Conservation (phyloP, 148 eudicot species). For the Rhododendron williamsianum region DNA sequence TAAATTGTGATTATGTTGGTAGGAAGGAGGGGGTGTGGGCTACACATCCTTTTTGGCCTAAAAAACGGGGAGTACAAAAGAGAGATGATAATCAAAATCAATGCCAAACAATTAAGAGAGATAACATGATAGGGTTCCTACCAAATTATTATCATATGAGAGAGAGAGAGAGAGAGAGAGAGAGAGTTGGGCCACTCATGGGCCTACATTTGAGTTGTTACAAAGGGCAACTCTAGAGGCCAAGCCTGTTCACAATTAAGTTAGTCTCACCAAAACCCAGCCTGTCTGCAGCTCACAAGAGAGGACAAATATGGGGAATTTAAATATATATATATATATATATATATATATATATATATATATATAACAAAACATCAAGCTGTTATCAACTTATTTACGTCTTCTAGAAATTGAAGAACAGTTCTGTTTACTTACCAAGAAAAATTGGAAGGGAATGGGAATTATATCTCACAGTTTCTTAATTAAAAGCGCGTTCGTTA, state of each 20-base stretch:
- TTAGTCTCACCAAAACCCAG: conserved; percentile 19
- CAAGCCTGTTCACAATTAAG: conserved; percentile 1
- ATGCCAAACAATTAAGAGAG: conserved; percentile 12
- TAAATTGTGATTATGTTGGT: conserved; percentile 1
- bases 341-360: no score
- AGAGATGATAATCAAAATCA: conserved; percentile 11
- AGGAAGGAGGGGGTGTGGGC: conserved; percentile 15
- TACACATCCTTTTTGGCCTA: conserved; percentile 1
- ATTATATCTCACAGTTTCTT: neutral
- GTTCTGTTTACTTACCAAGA: neutral
- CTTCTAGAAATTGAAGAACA: neutral
- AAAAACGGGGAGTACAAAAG: neutral
- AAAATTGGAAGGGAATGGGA: neutral
- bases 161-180: neutral
- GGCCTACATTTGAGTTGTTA: conserved; percentile 16
- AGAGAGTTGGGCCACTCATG: neutral
- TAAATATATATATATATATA: no score
- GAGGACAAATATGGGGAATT: neutral
- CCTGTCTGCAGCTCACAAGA: conserved; percentile 23
- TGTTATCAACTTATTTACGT: neutral
- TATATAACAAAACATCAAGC: neutral
- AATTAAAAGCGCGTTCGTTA: neutral
- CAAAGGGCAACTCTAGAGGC: conserved; percentile 1
- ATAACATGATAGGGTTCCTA: neutral
- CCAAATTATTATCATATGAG: neutral